These are phyloP conservation scores for Talaromyces islandicus DNA, from an alignment of 2,329 filamentous ascomycete genomes.

Conservation along the genomic window DNA sequence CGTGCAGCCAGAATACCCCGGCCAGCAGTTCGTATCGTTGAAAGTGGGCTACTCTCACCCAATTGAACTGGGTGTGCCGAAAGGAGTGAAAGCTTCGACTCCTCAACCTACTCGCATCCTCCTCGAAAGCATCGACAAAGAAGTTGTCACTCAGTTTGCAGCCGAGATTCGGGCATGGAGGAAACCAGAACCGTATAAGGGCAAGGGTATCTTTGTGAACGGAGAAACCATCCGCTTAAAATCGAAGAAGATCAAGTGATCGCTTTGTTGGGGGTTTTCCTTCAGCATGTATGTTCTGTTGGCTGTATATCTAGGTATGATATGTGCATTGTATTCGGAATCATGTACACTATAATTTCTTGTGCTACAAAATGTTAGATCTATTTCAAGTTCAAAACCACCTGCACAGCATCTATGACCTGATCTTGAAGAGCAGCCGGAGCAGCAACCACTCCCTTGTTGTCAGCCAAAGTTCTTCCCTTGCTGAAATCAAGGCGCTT, in stretches of 20 bases:
- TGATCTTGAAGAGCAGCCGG: conserved; percentile 67
- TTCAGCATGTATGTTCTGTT: conserved; percentile 9
- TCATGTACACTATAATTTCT: conserved; percentile 26
- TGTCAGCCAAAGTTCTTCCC: conserved; percentile 78
- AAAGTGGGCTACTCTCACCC: conserved; percentile 97
- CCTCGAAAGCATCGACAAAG: conserved; percentile 79
- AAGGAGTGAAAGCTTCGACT: conserved; percentile 76
- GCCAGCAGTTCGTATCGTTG: conserved; percentile 82
- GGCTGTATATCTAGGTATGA: conserved; percentile 20
- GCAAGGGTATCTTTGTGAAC: conserved; percentile 97
- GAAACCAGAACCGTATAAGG: conserved; percentile 94
- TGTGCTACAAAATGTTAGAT: not conserved
- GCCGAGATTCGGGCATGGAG: conserved; percentile 85
- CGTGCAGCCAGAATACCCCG: conserved; percentile 61
- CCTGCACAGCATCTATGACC: conserved; percentile 76
- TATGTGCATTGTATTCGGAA: conserved; percentile 19
- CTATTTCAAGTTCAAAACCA: conserved; percentile 57
- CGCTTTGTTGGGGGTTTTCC: conserved; percentile 12
- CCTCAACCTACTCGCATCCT: conserved; percentile 88
- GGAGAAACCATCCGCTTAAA: conserved; percentile 97
- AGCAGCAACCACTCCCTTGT: conserved; percentile 91
- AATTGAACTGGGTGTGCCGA: conserved; percentile 79
- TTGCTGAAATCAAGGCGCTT: conserved; percentile 78
- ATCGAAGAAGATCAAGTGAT: conserved; percentile 92
- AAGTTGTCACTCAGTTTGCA: conserved; percentile 84